Evolutionary conservation across 768 basidiomycete genomes (phyloP).

Genomic region (Plicaturopsis crispa): DNA sequence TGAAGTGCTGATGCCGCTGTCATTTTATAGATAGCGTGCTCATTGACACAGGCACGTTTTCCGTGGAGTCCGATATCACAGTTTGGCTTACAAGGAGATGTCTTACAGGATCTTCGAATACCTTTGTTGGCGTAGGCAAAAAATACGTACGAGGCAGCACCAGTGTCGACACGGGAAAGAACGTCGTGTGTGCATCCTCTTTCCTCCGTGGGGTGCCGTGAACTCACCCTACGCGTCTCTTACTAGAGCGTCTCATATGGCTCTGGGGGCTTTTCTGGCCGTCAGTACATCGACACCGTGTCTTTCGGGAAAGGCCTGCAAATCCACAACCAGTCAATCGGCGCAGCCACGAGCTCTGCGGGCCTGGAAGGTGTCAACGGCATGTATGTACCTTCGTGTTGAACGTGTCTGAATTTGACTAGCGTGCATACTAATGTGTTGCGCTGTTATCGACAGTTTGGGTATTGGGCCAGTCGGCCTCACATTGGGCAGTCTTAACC

Average conservation of each 20-base stretch:
- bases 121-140: conserved; percentile 48
- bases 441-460: too few species aligned
- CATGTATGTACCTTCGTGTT: conserved; percentile 14
- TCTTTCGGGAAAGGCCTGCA: conserved; percentile 13
- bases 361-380: conserved; percentile 29
- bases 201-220: too few species aligned
- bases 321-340: conserved; percentile 27
- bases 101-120: conserved; percentile 35
- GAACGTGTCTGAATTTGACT: neutral
- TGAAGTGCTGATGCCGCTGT: neutral
- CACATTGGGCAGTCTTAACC: conserved; percentile 16
- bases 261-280: conserved; percentile 13
- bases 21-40: conserved; percentile 39
- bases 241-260: conserved; percentile 17
- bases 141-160: conserved; percentile 38
- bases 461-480: conserved; percentile 25
- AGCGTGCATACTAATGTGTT: too few species aligned
- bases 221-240: too few species aligned
- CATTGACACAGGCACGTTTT: conserved; percentile 44
- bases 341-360: conserved; percentile 19
- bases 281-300: conserved; percentile 14
- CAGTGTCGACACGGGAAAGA: conserved; percentile 29
- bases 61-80: neutral
- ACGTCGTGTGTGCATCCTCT: too few species aligned
- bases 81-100: neutral